Base-by-base conservation (phyloP, 257 asterid species). In the Paraleonurus japonicus region DNA sequence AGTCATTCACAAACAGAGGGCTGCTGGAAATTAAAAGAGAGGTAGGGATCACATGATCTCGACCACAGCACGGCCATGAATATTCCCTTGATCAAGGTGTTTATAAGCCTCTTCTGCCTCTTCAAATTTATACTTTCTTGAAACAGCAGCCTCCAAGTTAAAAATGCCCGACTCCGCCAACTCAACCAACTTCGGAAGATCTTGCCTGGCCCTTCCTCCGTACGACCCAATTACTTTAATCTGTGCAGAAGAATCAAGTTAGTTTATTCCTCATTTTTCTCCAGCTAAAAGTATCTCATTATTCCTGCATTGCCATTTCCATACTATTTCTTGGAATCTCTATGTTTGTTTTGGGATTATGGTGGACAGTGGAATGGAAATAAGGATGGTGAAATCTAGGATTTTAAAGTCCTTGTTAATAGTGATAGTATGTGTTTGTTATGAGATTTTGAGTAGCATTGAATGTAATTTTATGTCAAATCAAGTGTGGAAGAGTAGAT, bases 201-300 rank as follows among this genome's bases (percentile, higher is more conserved):
- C 98, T 75, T 94, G 97, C 83, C 96, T 82, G 19, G 96, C 97
- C 82, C 97, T 83, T 15, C 85, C 98, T 78, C 98, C 98, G 26
- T 94, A 94, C 2, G 98, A 94, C 4, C 98, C 98, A 2, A 94
- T 81, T 23, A 94, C 92, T 81, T 94, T 94, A 65, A 94, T 94
- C 97, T 94, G 90, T 15, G 17, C 28, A 65, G 58, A 54, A 10
- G 59, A 30, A 26, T 24, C 11, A 22, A 26, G 27, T 45, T 3
- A 45, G 7, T 50, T 50, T 50, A 13, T 50, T n/a, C 26, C 26
- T 57, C 5, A 11, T 23, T 57, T 9, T 57, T 9, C 16, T 12
- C 35, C 35, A n/a, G 6, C 27, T 20, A 61, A 37, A 41, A 11
- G 55, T 12, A 47, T 47, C 22, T 45, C 4, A 45, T 13, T 2